Evolutionary conservation across 208 protist species (phyloP).

Genomic region (Leishmania lainsoni): DNA sequence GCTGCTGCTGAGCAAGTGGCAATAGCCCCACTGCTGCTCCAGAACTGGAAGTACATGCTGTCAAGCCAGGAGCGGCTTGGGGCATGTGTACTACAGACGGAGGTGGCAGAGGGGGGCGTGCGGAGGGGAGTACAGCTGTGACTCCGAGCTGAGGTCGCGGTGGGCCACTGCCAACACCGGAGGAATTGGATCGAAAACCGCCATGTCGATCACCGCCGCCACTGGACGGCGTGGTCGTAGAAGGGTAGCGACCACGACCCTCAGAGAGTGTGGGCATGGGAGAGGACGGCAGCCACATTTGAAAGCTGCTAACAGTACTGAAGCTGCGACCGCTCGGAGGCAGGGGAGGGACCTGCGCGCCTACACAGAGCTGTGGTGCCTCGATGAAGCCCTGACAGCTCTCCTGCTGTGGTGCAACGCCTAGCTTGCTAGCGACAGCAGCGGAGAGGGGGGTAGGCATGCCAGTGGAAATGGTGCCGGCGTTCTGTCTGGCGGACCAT

Average conservation of each 20-base stretch:
- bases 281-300: constrained; percentile 31
- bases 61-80: neutral
- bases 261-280: constrained; percentile 4
- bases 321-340: constrained; percentile 9
- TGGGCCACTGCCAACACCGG: neutral
- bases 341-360: neutral
- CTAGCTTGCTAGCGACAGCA: neutral
- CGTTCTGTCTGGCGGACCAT: neutral
- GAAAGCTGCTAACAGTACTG: constrained; percentile 35
- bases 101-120: constrained; percentile 1
- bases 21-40: neutral
- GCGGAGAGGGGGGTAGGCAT: neutral
- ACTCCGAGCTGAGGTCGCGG: constrained; percentile 5
- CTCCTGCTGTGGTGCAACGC: neutral
- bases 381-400: neutral
- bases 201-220: constrained; percentile 12
- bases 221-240: constrained; percentile 14
- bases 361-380: neutral
- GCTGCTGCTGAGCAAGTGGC: neutral
- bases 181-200: neutral
- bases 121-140: neutral
- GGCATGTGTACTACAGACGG: neutral
- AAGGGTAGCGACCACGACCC: constrained; percentile 18
- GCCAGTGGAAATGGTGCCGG: neutral
- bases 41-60: neutral